A percentile compares a stretch with the other conserved stretches of the same genome.
phyloP scores from a whole-genome alignment of 495 filamentous ascomycete genomes.

The Penicillium pulvis region DNA sequence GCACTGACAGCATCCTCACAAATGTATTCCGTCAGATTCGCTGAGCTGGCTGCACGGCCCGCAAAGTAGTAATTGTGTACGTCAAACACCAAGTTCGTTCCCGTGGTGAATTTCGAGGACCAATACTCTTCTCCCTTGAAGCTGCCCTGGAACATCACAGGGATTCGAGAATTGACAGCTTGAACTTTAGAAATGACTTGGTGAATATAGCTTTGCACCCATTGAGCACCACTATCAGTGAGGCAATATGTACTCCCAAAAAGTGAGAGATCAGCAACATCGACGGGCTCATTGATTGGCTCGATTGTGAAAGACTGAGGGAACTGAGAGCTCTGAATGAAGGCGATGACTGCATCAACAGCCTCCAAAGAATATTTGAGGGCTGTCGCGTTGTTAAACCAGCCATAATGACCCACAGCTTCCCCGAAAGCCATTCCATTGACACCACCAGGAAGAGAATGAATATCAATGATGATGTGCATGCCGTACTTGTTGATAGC shows the following conservation, averaged over 20 bases:
- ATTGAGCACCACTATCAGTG: slow-evolving; percentile 26
- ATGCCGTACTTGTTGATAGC: slow-evolving; percentile 32
- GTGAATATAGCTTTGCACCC: neutral
- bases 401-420: slow-evolving; percentile 29
- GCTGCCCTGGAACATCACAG: slow-evolving; percentile 34
- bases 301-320: slow-evolving; percentile 30
- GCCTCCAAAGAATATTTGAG: slow-evolving; percentile 30
- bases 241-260: slow-evolving; percentile 35
- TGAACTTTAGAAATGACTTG: slow-evolving; percentile 13
- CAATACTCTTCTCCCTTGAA: slow-evolving; percentile 33
- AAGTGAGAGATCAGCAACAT: slow-evolving; percentile 25
- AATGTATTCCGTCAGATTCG: slow-evolving; percentile 24
- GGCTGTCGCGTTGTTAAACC: slow-evolving; percentile 32
- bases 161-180: slow-evolving; percentile 27
- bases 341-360: slow-evolving; percentile 28
- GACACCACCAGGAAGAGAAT: slow-evolving; percentile 34
- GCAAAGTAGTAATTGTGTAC: slow-evolving; percentile 36
- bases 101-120: slow-evolving; percentile 19
- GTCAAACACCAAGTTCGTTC: slow-evolving; percentile 34
- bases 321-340: slow-evolving; percentile 25
- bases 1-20: slow-evolving; percentile 1
- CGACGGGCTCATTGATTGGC: slow-evolving; percentile 35
- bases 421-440: slow-evolving; percentile 37
- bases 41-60: slow-evolving; percentile 21
- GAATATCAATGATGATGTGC: slow-evolving; percentile 37